Evolutionary conservation across 805 yeast genomes (phyloP).

Genomic region (Metschnikowia chrysomelidarum): DNA sequence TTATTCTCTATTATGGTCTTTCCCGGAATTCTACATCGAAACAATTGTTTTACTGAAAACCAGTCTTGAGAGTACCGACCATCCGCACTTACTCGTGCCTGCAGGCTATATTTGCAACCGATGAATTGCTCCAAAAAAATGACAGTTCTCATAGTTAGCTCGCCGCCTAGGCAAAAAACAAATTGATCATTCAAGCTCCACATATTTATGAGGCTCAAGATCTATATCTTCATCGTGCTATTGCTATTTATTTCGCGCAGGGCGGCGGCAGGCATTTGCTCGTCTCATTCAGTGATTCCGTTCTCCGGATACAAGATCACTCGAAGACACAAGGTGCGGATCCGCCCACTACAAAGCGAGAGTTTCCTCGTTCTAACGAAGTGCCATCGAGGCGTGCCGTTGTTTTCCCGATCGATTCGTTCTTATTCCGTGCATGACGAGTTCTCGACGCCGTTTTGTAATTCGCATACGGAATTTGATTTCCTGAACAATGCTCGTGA

Average conservation of each 20-base stretch:
- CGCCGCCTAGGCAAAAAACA: background rate
- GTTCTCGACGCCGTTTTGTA: constrained; percentile 10
- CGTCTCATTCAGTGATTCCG: constrained; percentile 12
- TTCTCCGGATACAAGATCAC: constrained; percentile 17
- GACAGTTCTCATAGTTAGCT: too few species aligned
- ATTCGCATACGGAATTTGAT: constrained; percentile 6
- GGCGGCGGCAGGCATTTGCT: constrained; percentile 12
- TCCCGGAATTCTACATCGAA: too few species aligned
- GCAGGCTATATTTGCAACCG: too few species aligned
- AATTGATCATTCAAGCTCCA: constrained; percentile 1
- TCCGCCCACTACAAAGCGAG: constrained; percentile 11
- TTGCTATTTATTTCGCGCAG: background rate
- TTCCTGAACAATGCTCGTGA: too few species aligned
- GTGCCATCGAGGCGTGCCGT: constrained; percentile 14
- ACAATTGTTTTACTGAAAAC: too few species aligned
- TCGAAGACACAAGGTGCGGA: constrained; percentile 12
- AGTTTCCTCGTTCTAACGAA: constrained; percentile 14
- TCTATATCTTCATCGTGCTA: background rate
- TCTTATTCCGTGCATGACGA: constrained; percentile 8
- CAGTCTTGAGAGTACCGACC: too few species aligned
- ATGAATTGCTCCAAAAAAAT: too few species aligned
- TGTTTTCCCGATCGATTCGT: constrained; percentile 5
- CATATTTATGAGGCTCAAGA: background rate
- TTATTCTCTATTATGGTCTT: too few species aligned
- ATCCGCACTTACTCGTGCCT: too few species aligned